Percentiles rank a stretch among this genome's conserved stretches.
phyloP scores from a whole-genome alignment of 2,329 filamentous ascomycete species.

The Ceratocystis papillata region DNA sequence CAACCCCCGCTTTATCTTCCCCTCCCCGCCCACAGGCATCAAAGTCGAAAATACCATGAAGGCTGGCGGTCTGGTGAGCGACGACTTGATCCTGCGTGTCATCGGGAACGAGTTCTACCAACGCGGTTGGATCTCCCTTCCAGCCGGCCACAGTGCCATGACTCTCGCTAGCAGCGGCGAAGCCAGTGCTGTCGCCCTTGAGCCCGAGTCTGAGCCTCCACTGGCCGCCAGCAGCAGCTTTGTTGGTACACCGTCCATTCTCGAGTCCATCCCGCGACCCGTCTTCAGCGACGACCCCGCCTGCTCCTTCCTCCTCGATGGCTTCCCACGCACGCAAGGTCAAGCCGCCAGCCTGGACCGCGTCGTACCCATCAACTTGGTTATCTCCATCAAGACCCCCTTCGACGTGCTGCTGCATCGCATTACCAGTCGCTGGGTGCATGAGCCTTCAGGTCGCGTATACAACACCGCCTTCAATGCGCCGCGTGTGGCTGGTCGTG shows the following conservation, averaged over 20 bases:
- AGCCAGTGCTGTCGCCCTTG: slow-evolving; percentile 27
- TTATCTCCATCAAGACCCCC: slow-evolving; percentile 76
- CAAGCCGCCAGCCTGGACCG: slow-evolving; percentile 70
- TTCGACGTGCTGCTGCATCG: slow-evolving; percentile 76
- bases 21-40: slow-evolving; percentile 49
- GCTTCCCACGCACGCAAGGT: slow-evolving; percentile 76
- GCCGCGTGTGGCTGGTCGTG: slow-evolving; percentile 65
- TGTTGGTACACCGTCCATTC: slow-evolving; percentile 28
- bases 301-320: slow-evolving; percentile 89
- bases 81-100: slow-evolving; percentile 80
- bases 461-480: slow-evolving; percentile 94
- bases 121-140: slow-evolving; percentile 68
- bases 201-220: slow-evolving; percentile 23
- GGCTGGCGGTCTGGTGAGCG: slow-evolving; percentile 77
- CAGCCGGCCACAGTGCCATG: slow-evolving; percentile 29
- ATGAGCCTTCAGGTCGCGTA: slow-evolving; percentile 78
- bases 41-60: slow-evolving; percentile 85
- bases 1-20: background rate
- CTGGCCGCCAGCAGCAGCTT: slow-evolving; percentile 36
- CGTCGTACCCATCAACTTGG: slow-evolving; percentile 88
- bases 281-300: slow-evolving; percentile 55
- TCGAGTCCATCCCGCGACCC: slow-evolving; percentile 35
- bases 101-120: slow-evolving; percentile 81
- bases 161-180: slow-evolving; percentile 25
- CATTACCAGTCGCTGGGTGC: slow-evolving; percentile 86